Base-by-base conservation (phyloP, 225 moss, liverwort and hornwort genomes). In the Anthoceros angustus region DNA sequence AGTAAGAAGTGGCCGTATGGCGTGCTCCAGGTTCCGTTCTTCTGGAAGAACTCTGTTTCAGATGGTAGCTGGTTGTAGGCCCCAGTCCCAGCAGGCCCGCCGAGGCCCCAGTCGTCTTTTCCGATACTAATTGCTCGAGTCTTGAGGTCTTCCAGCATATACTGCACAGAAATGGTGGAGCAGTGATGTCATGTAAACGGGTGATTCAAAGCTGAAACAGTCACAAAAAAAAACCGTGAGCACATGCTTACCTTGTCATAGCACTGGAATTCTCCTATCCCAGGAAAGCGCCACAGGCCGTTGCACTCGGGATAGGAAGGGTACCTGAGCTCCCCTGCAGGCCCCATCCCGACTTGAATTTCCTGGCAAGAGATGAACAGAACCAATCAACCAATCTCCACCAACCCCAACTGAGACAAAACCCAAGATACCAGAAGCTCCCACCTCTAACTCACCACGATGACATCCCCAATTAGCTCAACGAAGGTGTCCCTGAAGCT, bases 281-380 rank as follows among this genome's bases (percentile, higher is more conserved):
- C 88, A 18, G 88, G 88, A 74, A 78, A 89, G 18, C 8, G 74
- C 88, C 88, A 89, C 70, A 84, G 84, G 5, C 77, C 70, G 67
- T 80, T 78, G 39, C 70, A 42, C 60, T 73, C 67, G 16, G 89
- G 84, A 71, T 90, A 90, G 5, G 87, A 79, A 0, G 87, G 89
- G 68, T 90, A 90, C 0, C 87, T 78, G 48, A 90, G 87, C 78
- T 90, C 89, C 9, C 87, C 87, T 24, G 80, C 80, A 0, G 89
- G 85, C 0, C 78, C 78, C 74, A 78, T 63, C 5, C 78, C 78
- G 24, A 78, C 62, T 69, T 78, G 71, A 62, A 78, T 72, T 40
- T 78, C 78, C 74, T 74, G 25, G 12, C n/a, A 8, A 64, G 16
- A 41, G 4, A 32, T 25, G 23, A 9, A 60, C 21, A 9, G 9